A percentile compares a stretch with the other conserved stretches of the same genome.
Conservation (phyloP, 1,284 basidiomycete genomes). For the Tilletia caries region DNA sequence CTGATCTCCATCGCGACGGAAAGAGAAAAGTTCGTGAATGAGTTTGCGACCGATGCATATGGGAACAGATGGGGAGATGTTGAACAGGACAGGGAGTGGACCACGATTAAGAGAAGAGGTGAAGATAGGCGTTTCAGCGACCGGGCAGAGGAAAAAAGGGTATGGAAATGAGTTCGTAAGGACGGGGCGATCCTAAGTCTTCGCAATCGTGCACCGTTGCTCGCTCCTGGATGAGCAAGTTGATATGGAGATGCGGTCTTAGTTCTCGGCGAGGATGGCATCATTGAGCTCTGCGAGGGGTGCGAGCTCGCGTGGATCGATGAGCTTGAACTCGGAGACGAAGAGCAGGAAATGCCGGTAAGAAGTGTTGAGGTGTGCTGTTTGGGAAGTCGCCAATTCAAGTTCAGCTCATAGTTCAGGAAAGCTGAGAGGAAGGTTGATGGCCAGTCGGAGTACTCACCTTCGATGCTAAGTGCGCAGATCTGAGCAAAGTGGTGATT, state of each 20-base stretch:
- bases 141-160: too few species aligned
- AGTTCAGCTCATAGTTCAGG: background rate
- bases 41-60: too few species aligned
- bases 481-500: slow-evolving; percentile 99
- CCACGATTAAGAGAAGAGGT: too few species aligned
- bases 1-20: too few species aligned
- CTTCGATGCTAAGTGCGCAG: slow-evolving; percentile 95
- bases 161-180: too few species aligned
- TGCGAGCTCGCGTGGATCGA: slow-evolving; percentile 93
- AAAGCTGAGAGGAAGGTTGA: too few species aligned
- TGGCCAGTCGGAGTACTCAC: slow-evolving; percentile 58
- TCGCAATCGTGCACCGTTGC: too few species aligned
- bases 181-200: too few species aligned
- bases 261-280: slow-evolving; percentile 67
- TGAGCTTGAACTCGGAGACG: slow-evolving; percentile 94
- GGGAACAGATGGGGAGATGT: too few species aligned
- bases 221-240: background rate
- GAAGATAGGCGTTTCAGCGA: too few species aligned
- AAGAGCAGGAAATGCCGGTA: slow-evolving; percentile 98
- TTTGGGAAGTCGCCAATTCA: background rate
- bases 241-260: background rate
- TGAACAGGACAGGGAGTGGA: too few species aligned
- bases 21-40: too few species aligned
- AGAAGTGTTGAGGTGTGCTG: slow-evolving; percentile 93
- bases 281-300: slow-evolving; percentile 95